Base-by-base conservation (phyloP, 2,329 filamentous ascomycete species). In the Trichoderma cornu-damae region DNA sequence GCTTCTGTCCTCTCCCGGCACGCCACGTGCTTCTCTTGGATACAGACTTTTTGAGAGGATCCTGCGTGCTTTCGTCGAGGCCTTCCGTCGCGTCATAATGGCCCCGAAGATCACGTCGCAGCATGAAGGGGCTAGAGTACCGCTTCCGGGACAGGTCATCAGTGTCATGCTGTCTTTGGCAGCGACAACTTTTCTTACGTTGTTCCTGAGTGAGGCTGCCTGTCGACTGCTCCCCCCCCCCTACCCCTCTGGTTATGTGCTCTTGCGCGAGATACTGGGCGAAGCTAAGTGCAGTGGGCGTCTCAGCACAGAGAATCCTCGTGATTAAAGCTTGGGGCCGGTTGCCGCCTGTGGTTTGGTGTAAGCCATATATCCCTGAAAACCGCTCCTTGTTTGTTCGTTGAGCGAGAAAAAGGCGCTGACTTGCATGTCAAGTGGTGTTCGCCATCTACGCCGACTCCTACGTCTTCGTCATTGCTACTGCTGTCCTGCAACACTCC, bases 401-500 rank as follows among this genome's bases (percentile, higher is more conserved):
- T 2, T 3, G 6, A 16, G 12, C 3, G 14, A 14, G 12, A 12
- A 12, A 16, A 12, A 12, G 1, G 0, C 12, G 11, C 32, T 55
- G 2, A 55, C 11, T 22, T 9, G 7, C 3, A 16, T 35, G 2
- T 12, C 28, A 50, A 86, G 83, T 86, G 48, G 77, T 86, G 47
- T 72, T 86, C 40, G 72, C 76, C 8, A 82, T 86, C 34, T 86
- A 86, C 62, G 37, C 73, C 58, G 82, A 86, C 61, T 86, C 83
- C 1, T 83, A 80, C 55, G 62, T 78, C 7, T 87, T 87, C 63
- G 79, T 85, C 11, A 76, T 83, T 61, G 77, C 76, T 7, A 81
- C 82, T 2, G 77, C 79, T 2, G 71, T 86, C 6, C 65, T 86
- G 7, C 77, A 83, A 57, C 78, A 81, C 60, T 79, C 81, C 1